phyloP scores from a whole-genome alignment of 495 filamentous ascomycete genomes.

The Hypoxylon trugodes region DNA sequence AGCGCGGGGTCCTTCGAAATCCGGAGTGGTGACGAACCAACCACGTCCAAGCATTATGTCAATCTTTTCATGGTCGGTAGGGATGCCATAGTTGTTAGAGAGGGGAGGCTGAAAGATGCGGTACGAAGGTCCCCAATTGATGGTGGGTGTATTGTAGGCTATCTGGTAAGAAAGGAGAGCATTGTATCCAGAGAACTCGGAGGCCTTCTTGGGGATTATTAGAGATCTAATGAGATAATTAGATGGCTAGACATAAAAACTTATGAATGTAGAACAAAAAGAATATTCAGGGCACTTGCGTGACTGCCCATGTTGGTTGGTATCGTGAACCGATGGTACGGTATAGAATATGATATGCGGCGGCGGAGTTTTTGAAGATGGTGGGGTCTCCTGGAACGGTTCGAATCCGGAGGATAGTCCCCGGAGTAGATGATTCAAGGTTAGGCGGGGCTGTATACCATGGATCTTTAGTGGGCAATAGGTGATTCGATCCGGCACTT shows the following conservation, averaged over 20 bases:
- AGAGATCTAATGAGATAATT: slow-evolving; percentile 39
- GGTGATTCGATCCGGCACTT: background rate
- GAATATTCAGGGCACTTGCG: slow-evolving; percentile 35
- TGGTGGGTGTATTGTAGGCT: slow-evolving; percentile 50
- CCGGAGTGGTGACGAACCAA: slow-evolving; percentile 45
- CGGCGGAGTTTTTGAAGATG: slow-evolving; percentile 3
- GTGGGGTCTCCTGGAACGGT: slow-evolving; percentile 44
- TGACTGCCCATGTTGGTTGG: slow-evolving; percentile 55
- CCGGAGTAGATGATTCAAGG: slow-evolving; percentile 49
- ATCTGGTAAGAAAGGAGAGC: slow-evolving; percentile 56
- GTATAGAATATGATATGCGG: slow-evolving; percentile 53
- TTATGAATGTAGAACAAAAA: background rate
- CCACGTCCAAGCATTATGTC: slow-evolving; percentile 18
- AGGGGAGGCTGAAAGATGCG: slow-evolving; percentile 10
- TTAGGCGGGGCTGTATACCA: slow-evolving; percentile 55
- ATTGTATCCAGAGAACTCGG: slow-evolving; percentile 13
- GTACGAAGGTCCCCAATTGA: slow-evolving; percentile 34
- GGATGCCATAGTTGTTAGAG: slow-evolving; percentile 5
- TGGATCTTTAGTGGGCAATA: slow-evolving; percentile 50
- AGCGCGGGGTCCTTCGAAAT: slow-evolving; percentile 57
- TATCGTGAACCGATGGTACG: slow-evolving; percentile 55
- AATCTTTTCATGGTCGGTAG: slow-evolving; percentile 6
- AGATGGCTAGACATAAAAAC: background rate
- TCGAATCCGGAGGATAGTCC: slow-evolving; percentile 54
- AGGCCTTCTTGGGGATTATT: slow-evolving; percentile 48